Evolutionary conservation across 2,329 filamentous ascomycete genomes (phyloP), one percentile per base, ranked within the genome.

Genomic region (Fusarium agapanthi): DNA sequence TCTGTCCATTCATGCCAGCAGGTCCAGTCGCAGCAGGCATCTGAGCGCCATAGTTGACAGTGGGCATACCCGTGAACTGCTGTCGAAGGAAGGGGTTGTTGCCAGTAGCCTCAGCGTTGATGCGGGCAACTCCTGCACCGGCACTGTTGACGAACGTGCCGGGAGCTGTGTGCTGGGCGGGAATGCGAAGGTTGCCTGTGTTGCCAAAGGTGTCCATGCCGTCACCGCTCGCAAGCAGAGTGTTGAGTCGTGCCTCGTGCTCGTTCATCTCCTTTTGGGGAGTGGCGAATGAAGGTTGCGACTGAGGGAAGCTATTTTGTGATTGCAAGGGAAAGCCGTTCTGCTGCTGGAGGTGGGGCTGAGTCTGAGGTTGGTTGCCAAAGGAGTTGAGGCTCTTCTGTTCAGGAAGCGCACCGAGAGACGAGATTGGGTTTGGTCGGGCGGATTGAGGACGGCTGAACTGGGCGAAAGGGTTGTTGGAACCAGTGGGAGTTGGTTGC

Each of bases 181-280:
- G 96, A 72, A 99, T 97, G 82, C 96, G 95, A 51, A 97, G 87
- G 73, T 98, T 94, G 75, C 96, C 96, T n/a, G 94, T 94, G 81
- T 99, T 99, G 73, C 96, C 96, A 80, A 97, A 99, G 0, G 96
- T 99, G 80, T 99, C 96, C 86, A 97, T 93, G 30, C 96, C 96
- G 64, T 99, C 96, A 73, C 96, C 95, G 30, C 88, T 90, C 7
- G 95, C 89, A 48, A 99, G 89, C 38, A 99, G 89, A 4, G 93
- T 89, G 80, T 98, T 98, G 74, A 99, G 92, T 78, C 90, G 92
- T 28, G 92, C 90, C 79, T 91, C 88, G 81, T 91, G 90, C 79
- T 90, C 88, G 76, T 82, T 89, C 73, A 90, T 78, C 69, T 88
- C 86, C 77, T 85, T 89, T 76, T 88, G 88, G 4, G 87, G 86